Conservation (phyloP, 2,329 filamentous ascomycete species). For the Emergomyces africanus region DNA sequence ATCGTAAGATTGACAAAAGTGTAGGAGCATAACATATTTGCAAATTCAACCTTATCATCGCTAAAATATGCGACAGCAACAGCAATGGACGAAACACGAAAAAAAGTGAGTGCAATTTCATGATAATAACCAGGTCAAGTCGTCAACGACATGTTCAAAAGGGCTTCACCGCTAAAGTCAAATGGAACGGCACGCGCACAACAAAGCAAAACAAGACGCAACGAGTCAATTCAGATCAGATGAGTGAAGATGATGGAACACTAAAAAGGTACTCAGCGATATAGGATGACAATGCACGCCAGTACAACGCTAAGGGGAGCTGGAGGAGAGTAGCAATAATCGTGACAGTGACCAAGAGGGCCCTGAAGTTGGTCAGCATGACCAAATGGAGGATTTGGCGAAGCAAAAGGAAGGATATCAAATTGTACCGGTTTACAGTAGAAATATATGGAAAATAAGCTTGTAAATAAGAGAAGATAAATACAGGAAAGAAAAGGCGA, state of each 20-base stretch:
- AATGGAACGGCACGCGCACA: neutral
- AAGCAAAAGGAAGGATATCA: conserved; percentile 4
- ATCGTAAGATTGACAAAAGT: neutral
- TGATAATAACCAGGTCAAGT: neutral
- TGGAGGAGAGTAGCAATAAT: conserved; percentile 14
- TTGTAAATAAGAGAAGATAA: neutral
- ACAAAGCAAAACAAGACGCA: neutral
- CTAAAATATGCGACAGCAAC: neutral
- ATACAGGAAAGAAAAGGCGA: neutral
- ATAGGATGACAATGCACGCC: conserved; percentile 11
- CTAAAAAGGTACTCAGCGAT: neutral
- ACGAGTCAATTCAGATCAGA: neutral
- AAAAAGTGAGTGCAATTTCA: neutral
- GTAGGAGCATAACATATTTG: neutral
- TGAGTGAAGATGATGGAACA: neutral
- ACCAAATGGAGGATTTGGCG: conserved; percentile 2
- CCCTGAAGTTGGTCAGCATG: conserved; percentile 22
- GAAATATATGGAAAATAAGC: neutral
- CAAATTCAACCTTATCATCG: neutral
- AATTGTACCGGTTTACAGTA: conserved; percentile 1
- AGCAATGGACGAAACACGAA: neutral
- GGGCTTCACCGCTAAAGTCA: neutral
- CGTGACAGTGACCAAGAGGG: conserved; percentile 16
- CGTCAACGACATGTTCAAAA: neutral
- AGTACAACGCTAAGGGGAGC: conserved; percentile 20